Evolutionary conservation across 2,329 filamentous ascomycete genomes (phyloP).

Genomic region (Ascochyta pisi): DNA sequence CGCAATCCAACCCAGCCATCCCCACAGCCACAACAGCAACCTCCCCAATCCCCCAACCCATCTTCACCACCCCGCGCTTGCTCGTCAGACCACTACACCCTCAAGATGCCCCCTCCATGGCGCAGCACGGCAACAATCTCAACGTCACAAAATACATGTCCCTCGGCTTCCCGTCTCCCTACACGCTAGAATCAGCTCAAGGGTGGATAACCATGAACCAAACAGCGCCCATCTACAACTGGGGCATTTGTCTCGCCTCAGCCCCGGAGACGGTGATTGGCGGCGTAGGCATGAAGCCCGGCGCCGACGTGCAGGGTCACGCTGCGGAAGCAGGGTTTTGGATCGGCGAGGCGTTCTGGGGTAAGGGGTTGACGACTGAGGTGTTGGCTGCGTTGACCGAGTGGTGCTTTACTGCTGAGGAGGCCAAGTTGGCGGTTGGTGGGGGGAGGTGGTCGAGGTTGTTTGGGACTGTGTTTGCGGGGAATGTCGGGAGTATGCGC

Average conservation of each 20-base stretch:
- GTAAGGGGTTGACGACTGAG: conserved; percentile 43
- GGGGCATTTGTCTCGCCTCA: conserved; percentile 24
- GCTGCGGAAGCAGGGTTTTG: conserved; percentile 53
- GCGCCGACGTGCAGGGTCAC: conserved; percentile 45
- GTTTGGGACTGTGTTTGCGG: conserved; percentile 36
- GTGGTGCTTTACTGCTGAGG: conserved; percentile 41
- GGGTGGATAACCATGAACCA: conserved; percentile 47
- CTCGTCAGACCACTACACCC: conserved; percentile 21
- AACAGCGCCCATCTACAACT: conserved; percentile 21
- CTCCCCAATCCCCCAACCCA: conserved; percentile 35
- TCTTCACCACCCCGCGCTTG: conserved; percentile 38
- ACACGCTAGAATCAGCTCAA: conserved; percentile 43
- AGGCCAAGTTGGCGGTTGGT: conserved; percentile 16
- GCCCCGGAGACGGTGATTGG: conserved; percentile 39
- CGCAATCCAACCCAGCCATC: not conserved
- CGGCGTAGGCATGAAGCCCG: conserved; percentile 48
- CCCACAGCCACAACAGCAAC: not conserved
- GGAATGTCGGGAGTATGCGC: conserved; percentile 46
- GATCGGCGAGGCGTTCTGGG: conserved; percentile 49
- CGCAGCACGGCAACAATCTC: conserved; percentile 38
- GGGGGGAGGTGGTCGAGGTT: conserved; percentile 36
- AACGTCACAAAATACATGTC: conserved; percentile 47
- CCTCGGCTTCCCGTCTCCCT: conserved; percentile 49
- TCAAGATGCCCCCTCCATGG: conserved; percentile 37
- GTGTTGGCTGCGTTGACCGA: conserved; percentile 42